phyloP scores from a whole-genome alignment of 148 eudicot species.

The Dysphania ambrosioides region DNA sequence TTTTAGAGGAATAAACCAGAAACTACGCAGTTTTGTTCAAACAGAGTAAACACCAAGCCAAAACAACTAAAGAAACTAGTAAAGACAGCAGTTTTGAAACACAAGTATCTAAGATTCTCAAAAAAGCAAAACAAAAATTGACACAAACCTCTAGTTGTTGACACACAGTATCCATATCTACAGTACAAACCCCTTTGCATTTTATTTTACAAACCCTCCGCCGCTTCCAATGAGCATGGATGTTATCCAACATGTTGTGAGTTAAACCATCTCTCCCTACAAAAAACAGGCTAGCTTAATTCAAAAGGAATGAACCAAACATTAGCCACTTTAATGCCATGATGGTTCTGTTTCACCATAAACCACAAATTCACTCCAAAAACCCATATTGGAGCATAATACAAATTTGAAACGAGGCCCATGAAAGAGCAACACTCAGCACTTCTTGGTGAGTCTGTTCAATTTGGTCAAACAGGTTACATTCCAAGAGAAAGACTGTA shows the following conservation, averaged over 20 bases:
- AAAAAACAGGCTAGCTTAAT: conserved; percentile 5
- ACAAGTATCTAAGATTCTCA: background rate
- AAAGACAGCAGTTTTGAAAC: background rate
- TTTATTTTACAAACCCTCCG: conserved; percentile 92
- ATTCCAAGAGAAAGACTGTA: background rate
- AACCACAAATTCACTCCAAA: background rate
- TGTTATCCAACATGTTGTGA: conserved; percentile 97
- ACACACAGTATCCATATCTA: conserved; percentile 89
- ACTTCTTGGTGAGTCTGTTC: background rate
- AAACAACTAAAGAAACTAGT: conserved; percentile 5
- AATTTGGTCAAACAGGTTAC: background rate
- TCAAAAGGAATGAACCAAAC: conserved; percentile 1
- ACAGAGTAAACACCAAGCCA: background rate
- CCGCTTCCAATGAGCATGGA: conserved; percentile 96
- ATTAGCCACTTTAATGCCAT: background rate
- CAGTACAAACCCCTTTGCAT: conserved; percentile 96
- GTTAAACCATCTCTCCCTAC: conserved; percentile 98
- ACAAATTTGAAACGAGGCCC: background rate
- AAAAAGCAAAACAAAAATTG: background rate
- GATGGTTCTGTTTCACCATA: background rate
- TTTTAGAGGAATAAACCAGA: background rate
- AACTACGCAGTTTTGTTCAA: background rate
- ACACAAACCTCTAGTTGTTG: conserved; percentile 83
- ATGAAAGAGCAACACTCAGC: background rate
- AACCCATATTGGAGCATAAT: background rate